These are phyloP conservation scores for Maudiozyma saulgeensis DNA, from an alignment of 805 yeast genomes.

Conservation along the genomic window DNA sequence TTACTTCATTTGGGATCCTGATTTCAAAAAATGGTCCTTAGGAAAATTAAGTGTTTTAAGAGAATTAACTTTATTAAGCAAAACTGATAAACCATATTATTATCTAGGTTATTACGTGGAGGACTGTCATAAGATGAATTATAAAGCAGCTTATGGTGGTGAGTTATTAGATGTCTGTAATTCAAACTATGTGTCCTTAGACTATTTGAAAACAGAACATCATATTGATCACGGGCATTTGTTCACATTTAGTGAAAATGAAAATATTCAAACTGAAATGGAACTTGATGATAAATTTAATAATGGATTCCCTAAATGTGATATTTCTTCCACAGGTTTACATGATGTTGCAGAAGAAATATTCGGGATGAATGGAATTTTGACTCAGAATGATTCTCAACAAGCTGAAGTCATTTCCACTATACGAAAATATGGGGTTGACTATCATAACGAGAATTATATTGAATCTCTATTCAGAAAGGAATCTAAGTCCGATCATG, in stretches of 20 bases:
- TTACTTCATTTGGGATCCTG: constrained; percentile 85
- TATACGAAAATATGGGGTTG: constrained; percentile 9
- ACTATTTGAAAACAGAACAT: constrained; percentile 6
- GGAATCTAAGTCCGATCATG: not conserved
- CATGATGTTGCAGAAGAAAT: constrained; percentile 30
- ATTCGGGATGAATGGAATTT: constrained; percentile 31
- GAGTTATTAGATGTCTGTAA: constrained; percentile 51
- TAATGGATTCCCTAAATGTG: not conserved
- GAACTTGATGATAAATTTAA: constrained; percentile 5
- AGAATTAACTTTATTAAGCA: constrained; percentile 50
- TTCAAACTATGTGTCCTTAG: constrained; percentile 32
- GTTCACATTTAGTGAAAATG: constrained; percentile 12
- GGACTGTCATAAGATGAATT: constrained; percentile 74
- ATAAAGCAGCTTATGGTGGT: constrained; percentile 73
- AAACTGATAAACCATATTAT: constrained; percentile 39
- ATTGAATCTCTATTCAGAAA: not conserved
- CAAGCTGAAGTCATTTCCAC: not conserved
- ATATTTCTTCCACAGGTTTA: not conserved
- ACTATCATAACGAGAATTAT: constrained; percentile 5
- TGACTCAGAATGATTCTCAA: not conserved
- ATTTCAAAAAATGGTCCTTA: constrained; percentile 52
- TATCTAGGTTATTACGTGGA: constrained; percentile 75
- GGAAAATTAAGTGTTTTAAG: constrained; percentile 72
- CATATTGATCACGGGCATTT: constrained; percentile 21
- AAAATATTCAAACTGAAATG: not conserved